These are phyloP conservation scores for Alternaria tenuissima DNA, from an alignment of 2,329 filamentous ascomycete genomes.

Conservation along the genomic window DNA sequence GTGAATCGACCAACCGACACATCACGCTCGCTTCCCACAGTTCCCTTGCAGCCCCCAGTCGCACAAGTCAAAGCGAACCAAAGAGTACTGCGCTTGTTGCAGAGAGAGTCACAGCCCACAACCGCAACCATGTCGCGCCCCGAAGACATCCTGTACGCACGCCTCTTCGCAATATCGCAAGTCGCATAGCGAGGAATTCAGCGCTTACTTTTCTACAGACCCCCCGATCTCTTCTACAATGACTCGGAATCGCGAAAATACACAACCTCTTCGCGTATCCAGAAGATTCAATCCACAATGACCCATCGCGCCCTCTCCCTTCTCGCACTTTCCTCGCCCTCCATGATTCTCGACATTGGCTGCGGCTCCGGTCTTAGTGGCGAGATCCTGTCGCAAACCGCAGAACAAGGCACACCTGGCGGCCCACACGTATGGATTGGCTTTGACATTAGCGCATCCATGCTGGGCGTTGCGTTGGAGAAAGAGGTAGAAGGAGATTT, in stretches of 20 bases:
- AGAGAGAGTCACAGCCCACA: neutral
- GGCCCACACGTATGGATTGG: slow-evolving; percentile 96
- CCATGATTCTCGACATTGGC: slow-evolving; percentile 93
- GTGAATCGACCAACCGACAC: slow-evolving; percentile 2
- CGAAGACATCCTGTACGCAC: slow-evolving; percentile 84
- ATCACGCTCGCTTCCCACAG: neutral
- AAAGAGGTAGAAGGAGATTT: slow-evolving; percentile 92
- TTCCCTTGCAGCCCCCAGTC: neutral
- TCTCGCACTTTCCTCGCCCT: slow-evolving; percentile 79
- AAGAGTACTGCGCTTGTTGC: neutral
- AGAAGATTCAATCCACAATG: slow-evolving; percentile 94
- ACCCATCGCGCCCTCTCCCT: slow-evolving; percentile 91
- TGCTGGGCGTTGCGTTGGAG: slow-evolving; percentile 94
- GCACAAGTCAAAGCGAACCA: neutral
- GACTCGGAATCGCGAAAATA: slow-evolving; percentile 96
- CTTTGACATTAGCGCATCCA: slow-evolving; percentile 93
- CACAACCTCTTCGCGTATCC: slow-evolving; percentile 93
- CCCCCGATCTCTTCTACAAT: slow-evolving; percentile 97
- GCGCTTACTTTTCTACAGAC: slow-evolving; percentile 60
- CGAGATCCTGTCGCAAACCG: slow-evolving; percentile 83
- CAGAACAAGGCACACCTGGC: slow-evolving; percentile 68
- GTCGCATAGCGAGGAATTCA: neutral
- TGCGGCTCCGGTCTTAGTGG: slow-evolving; percentile 94
- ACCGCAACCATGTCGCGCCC: slow-evolving; percentile 85
- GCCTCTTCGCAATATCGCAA: slow-evolving; percentile 12